A percentile compares a stretch with the other conserved stretches of the same genome.
Conservation (phyloP, 148 eudicot genomes). For the Silene uniflora region DNA sequence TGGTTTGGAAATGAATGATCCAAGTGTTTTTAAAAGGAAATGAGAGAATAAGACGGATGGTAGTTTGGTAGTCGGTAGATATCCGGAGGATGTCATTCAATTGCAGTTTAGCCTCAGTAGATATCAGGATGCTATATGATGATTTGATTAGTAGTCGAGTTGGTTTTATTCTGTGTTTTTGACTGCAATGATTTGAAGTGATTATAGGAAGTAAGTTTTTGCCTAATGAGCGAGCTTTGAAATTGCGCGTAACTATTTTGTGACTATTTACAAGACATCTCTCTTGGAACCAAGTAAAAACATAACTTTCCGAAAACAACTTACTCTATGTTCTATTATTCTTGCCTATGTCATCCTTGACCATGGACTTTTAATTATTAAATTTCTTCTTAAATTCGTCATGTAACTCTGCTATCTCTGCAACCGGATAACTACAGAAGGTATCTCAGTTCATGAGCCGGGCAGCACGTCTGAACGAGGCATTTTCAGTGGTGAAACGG, state of each 20-base stretch:
- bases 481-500: slow-evolving; percentile 85
- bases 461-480: slow-evolving; percentile 82
- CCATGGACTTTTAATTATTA: background rate
- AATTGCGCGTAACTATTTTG: background rate
- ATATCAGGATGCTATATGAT: background rate
- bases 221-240: background rate
- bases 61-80: background rate
- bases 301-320: background rate
- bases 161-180: too few species aligned
- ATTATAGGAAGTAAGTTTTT: background rate
- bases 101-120: background rate
- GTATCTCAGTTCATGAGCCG: slow-evolving; percentile 85
- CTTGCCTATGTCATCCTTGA: background rate
- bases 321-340: background rate
- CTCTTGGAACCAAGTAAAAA: background rate
- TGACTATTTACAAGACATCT: background rate
- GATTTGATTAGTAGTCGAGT: background rate
- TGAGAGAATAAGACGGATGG: background rate
- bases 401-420: slow-evolving; percentile 1
- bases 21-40: background rate
- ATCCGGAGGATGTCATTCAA: background rate
- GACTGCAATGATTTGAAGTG: background rate
- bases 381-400: background rate
- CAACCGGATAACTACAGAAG: slow-evolving; percentile 51
- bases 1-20: background rate